Evolutionary conservation across 805 yeast species (phyloP).

Genomic region (Myxozyma vanderwaltii): DNA sequence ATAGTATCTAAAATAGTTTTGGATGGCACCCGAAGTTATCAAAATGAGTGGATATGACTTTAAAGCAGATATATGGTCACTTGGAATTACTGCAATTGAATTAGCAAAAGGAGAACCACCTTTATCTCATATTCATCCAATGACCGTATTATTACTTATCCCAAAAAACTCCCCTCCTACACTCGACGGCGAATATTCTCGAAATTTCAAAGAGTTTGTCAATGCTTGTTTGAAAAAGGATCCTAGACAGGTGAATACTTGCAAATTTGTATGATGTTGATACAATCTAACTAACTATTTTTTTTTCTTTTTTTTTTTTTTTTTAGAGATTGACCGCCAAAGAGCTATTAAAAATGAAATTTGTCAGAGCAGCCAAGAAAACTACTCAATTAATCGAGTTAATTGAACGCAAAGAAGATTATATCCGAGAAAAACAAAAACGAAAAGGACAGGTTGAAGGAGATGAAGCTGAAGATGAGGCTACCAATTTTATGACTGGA

Average conservation of each 20-base stretch:
- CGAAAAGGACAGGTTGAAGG: neutral
- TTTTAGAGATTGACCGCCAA: conserved; percentile 1
- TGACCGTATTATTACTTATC: conserved; percentile 71
- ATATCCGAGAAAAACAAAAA: neutral
- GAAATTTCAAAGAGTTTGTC: conserved; percentile 57
- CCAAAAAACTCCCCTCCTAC: conserved; percentile 67
- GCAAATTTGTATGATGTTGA: too few species aligned
- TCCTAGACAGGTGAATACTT: conserved; percentile 46
- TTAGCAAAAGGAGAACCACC: conserved; percentile 84
- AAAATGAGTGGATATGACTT: conserved; percentile 68
- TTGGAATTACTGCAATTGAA: conserved; percentile 91
- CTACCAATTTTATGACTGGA: conserved; percentile 9
- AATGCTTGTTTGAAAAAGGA: conserved; percentile 65
- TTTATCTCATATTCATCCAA: conserved; percentile 66
- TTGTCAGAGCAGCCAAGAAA: conserved; percentile 5
- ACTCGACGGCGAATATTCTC: conserved; percentile 49
- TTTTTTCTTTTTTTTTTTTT: too few species aligned
- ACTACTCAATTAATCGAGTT: neutral
- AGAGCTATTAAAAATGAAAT: conserved; percentile 7
- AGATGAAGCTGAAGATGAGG: neutral
- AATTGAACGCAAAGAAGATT: neutral
- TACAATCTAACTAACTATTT: too few species aligned
- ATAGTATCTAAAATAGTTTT: conserved; percentile 46
- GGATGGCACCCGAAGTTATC: conserved; percentile 99
- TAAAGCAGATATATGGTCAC: conserved; percentile 93